Evolutionary conservation across 805 yeast genomes (phyloP), one percentile per base, ranked within the genome.

Genomic region (Schwanniomyces vanrijiae): DNA sequence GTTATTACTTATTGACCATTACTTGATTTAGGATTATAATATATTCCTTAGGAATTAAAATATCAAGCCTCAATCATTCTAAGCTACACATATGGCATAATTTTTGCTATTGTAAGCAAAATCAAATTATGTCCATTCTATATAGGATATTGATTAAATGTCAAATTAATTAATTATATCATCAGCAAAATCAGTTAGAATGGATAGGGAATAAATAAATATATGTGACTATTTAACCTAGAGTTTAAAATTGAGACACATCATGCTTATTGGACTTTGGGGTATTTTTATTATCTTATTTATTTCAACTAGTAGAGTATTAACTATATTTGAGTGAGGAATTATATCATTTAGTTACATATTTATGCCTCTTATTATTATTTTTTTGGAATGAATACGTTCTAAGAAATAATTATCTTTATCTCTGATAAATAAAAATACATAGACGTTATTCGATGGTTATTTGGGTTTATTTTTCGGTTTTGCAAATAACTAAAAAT

Each of bases 251-350:
- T 52, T 67, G 40, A 66, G 74, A 60, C 90, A 85, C 53, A 78
- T 84, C 50, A 77, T 81, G 50, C 81, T 87, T 82, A 85, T 88
- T 58, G 90, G 95, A 33, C 74, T 89, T 45, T 92, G 94, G 47
- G 90, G 94, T 45, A 84, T 92, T 43, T 84, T 88, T 48, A 81
- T 86, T 2, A 87, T 88, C 59, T 64, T 83, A 46, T 82, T 84
- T 50, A 77, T 84, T 45, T 87, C 87, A 46, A 76, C 86, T 3
- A 88, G 88, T 44, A 64, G 75, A 35, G 80, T 86, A 1, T 68
- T 84, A 50, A 60, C 61, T 28, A 71, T 75, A 18, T 86, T 86
- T 56, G 90, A 89, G 37, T 86, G 88, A 4, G 87, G 82, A 2
- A 77, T 84, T 26, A 61, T 84, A 29, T 71, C 84, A 42, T 77